A percentile compares a stretch with the other conserved stretches of the same genome.
Conservation (phyloP, 805 yeast genomes). For the Wickerhamiella occidentalis region DNA sequence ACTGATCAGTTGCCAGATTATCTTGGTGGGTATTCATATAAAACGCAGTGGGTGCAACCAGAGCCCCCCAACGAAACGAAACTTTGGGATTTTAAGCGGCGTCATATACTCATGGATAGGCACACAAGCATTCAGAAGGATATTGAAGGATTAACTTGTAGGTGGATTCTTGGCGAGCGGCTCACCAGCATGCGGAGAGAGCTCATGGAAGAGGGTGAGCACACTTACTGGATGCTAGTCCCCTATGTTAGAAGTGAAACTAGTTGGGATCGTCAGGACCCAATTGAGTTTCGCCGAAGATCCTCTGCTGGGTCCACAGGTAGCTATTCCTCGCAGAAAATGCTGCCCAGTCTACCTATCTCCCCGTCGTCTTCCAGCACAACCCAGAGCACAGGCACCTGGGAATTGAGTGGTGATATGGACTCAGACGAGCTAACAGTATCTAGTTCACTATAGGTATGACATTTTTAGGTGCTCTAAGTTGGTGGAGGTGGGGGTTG, state of each 20-base stretch:
- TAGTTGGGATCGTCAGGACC: conserved; percentile 1
- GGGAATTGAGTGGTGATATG: not conserved
- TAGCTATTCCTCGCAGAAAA: not conserved
- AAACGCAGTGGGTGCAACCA: not conserved
- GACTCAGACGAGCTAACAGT: too few relatives aligned
- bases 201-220: not conserved
- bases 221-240: conserved; percentile 1
- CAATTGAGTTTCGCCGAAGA: not conserved
- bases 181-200: not conserved
- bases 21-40: conserved; percentile 49
- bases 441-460: too few relatives aligned
- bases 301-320: not conserved
- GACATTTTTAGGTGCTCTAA: too few relatives aligned
- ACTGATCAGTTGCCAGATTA: conserved; percentile 48
- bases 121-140: not conserved
- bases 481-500: too few relatives aligned
- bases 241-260: not conserved
- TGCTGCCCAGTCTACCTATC: not conserved
- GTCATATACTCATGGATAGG: not conserved
- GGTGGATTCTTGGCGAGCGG: not conserved
- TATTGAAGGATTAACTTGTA: not conserved
- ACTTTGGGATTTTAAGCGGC: not conserved
- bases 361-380: not conserved
- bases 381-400: not conserved
- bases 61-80: not conserved